A percentile compares a stretch with the other conserved stretches of the same genome.
phyloP scores from a whole-genome alignment of 2,329 filamentous ascomycete genomes.

The Pyrenochaeta sp. region DNA sequence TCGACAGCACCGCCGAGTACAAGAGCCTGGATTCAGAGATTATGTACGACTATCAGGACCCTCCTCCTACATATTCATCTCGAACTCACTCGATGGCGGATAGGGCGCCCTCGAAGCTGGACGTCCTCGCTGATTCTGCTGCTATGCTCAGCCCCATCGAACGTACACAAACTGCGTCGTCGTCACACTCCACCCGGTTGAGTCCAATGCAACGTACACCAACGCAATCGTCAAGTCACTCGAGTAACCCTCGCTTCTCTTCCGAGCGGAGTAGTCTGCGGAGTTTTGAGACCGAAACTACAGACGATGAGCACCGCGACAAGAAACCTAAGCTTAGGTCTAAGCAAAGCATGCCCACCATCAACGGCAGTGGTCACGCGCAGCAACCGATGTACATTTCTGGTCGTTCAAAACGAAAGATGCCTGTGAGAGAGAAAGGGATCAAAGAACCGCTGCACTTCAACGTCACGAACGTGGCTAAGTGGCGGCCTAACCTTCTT shows the following conservation, averaged over 20 bases:
- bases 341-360: conserved; percentile 46
- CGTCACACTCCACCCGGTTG: conserved; percentile 18
- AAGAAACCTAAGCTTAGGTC: conserved; percentile 52
- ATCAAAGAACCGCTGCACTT: conserved; percentile 51
- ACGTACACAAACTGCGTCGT: conserved; percentile 35
- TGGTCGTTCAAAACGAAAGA: conserved; percentile 53
- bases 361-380: conserved; percentile 33
- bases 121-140: conserved; percentile 50
- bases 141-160: conserved; percentile 47
- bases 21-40: conserved; percentile 51
- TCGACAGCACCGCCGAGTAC: conserved; percentile 48
- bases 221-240: conserved; percentile 27
- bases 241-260: conserved; percentile 34
- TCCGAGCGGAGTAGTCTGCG: conserved; percentile 49
- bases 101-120: conserved; percentile 48
- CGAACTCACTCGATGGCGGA: conserved; percentile 51
- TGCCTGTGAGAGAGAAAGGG: conserved; percentile 50
- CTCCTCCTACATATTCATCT: conserved; percentile 53
- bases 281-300: conserved; percentile 48
- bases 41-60: conserved; percentile 54
- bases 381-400: conserved; percentile 49
- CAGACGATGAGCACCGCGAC: conserved; percentile 51
- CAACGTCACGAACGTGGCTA: conserved; percentile 47
- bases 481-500: conserved; percentile 44
- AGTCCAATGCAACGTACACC: conserved; percentile 21